Evolutionary conservation across 345 rosid genomes (phyloP), one percentile per base, ranked within the genome.

Genomic region (Xanthoceras sorbifolium): DNA sequence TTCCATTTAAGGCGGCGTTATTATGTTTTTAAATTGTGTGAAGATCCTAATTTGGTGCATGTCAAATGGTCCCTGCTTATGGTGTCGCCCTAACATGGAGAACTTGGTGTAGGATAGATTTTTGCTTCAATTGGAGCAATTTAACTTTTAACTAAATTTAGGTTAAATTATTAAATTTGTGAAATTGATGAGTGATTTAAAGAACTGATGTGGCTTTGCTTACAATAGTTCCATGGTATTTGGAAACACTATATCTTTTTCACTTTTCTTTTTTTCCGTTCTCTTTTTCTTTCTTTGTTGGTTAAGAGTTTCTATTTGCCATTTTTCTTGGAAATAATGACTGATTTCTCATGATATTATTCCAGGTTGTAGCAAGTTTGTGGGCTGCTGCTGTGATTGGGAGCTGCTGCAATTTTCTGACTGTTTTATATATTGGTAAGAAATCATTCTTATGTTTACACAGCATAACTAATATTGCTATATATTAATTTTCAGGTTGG

Each of bases 331-430:
- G 72, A 42, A 29, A 79, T 25, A 46, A 10, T 57, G 46, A 59
- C 34, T 25, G 23, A 68, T 68, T 48, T 69, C n/a, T n/a, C 22
- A 50, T 14, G 18, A 50, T 48, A 12, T 64, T 40, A 29, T 82
- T 65, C n/a, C 89, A 97, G 99, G 93, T 86, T 62, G 76, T 80
- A 15, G 73, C 63, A 65, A 86, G 97, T 85, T 84, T 97, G 79
- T 92, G 90, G 94, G 80, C 44, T 74, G 91, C 90, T 65, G 97
- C 98, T 63, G 81, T 97, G 22, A 79, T 94, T n/a, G 97, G 99
- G 72, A 94, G 96, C 90, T 97, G 97, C 87, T 97, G 93, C 90
- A 94, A 90, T 76, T 92, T 97, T 76, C 84, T 97, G 59, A 94
- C 98, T 25, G 97, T 94, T 81, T 31, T 94, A n/a, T 97, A 94